A percentile compares a stretch with the other conserved stretches of the same genome.
Evolutionary conservation across 441 rosid genomes (phyloP).

Genomic region (Euphorbia celastroides): DNA sequence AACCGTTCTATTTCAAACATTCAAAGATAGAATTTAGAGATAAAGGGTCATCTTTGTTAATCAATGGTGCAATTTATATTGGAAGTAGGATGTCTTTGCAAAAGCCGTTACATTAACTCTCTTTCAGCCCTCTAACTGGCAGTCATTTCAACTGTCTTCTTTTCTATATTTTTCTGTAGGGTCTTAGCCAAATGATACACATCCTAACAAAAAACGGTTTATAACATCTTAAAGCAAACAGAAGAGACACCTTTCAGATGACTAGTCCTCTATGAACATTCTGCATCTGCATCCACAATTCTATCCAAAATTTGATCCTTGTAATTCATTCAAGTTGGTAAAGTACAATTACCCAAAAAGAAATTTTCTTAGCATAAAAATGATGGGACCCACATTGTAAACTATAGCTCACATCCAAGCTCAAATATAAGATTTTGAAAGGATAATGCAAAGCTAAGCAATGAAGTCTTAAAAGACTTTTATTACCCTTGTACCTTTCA

Average conservation of each 20-base stretch:
- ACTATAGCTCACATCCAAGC: neutral
- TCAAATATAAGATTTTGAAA: neutral
- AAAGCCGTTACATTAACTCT: neutral
- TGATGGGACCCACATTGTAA: neutral
- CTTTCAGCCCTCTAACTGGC: neutral
- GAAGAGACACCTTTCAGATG: neutral
- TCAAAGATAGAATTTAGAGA: neutral
- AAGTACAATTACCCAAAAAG: neutral
- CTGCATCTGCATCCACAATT: neutral
- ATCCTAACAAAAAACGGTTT: neutral
- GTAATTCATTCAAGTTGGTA: neutral
- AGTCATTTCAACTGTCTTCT: neutral
- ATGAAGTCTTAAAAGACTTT: too few species aligned
- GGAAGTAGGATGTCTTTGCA: neutral
- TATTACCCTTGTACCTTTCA: too few species aligned
- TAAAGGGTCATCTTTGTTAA: too few species aligned
- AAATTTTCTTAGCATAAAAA: neutral
- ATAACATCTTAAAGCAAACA: neutral
- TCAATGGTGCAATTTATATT: neutral
- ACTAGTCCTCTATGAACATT: neutral
- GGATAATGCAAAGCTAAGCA: neutral
- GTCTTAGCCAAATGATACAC: neutral
- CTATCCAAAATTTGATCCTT: neutral
- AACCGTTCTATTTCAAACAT: neutral
- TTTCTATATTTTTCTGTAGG: neutral